phyloP scores from a whole-genome alignment of 768 basidiomycete genomes.

The Mycena maculata region DNA sequence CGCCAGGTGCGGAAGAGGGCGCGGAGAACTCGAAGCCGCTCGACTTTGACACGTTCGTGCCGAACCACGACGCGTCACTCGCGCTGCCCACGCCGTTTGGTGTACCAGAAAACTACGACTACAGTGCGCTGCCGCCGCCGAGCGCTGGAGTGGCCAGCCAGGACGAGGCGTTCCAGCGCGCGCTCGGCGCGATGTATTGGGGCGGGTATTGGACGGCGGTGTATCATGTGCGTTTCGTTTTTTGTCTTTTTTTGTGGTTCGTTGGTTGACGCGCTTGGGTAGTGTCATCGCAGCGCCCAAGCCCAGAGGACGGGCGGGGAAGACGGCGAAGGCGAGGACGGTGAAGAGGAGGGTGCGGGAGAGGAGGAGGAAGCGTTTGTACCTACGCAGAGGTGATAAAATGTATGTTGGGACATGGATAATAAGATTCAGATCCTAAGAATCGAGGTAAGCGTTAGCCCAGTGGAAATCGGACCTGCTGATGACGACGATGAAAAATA shows the following conservation, averaged over 20 bases:
- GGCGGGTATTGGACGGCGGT: constrained; percentile 89
- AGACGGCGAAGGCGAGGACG: constrained; percentile 32
- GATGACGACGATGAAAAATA: no score
- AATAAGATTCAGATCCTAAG: no score
- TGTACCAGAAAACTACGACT: constrained; percentile 36
- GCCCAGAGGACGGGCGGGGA: constrained; percentile 7
- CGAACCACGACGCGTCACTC: constrained; percentile 75
- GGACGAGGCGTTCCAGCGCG: constrained; percentile 83
- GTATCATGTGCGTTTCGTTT: constrained; percentile 70
- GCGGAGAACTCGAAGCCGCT: constrained; percentile 75
- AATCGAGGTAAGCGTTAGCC: no score
- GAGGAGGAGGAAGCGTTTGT: constrained; percentile 48
- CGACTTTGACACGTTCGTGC: constrained; percentile 78
- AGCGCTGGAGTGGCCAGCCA: constrained; percentile 59
- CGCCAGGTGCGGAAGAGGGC: constrained; percentile 42
- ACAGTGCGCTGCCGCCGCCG: constrained; percentile 46
- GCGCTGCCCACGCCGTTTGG: constrained; percentile 39
- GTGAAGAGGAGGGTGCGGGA: constrained; percentile 43
- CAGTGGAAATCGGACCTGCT: neutral
- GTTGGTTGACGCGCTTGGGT: constrained; percentile 12
- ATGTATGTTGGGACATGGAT: no score
- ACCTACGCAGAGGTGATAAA: constrained; percentile 53
- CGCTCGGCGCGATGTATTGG: constrained; percentile 87
- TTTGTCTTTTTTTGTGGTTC: neutral
- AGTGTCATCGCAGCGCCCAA: constrained; percentile 50